phyloP scores from a whole-genome alignment of 2,329 filamentous ascomycete species.

The Fusarium armeniacum region DNA sequence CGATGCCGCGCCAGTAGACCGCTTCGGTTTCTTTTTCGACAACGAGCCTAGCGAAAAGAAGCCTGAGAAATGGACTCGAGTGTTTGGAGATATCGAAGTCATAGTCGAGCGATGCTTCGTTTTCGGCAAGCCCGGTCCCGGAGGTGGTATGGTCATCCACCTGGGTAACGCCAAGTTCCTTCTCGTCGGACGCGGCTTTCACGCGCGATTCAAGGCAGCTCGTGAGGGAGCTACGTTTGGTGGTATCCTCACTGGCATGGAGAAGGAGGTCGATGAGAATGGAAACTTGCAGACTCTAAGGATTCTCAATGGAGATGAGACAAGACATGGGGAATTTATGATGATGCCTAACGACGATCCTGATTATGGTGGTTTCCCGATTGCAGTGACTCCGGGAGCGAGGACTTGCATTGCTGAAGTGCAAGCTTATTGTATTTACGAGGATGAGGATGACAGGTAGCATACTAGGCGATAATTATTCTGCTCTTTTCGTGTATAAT shows the following conservation, averaged over 20 bases:
- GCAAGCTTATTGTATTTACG: conserved; percentile 55
- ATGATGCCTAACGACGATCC: conserved; percentile 71
- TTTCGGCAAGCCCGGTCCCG: conserved; percentile 57
- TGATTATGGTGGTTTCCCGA: conserved; percentile 69
- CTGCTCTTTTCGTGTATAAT: background rate
- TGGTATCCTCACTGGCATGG: conserved; percentile 55
- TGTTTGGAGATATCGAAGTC: conserved; percentile 54
- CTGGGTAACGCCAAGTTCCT: conserved; percentile 55
- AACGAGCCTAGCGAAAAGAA: conserved; percentile 47
- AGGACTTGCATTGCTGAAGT: conserved; percentile 63
- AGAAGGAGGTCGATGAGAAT: conserved; percentile 55
- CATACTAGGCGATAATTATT: no score
- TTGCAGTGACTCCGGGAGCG: conserved; percentile 67
- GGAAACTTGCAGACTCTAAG: conserved; percentile 53
- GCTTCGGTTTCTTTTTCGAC: conserved; percentile 58
- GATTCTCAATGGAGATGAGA: conserved; percentile 59
- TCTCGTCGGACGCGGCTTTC: conserved; percentile 56
- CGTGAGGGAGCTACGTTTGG: conserved; percentile 54
- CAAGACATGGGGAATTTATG: conserved; percentile 59
- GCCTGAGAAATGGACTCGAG: conserved; percentile 48
- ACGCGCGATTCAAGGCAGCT: conserved; percentile 54
- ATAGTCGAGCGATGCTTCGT: conserved; percentile 58
- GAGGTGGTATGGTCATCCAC: conserved; percentile 58
- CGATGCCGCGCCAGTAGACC: conserved; percentile 50
- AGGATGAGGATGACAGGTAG: conserved; percentile 49